Evolutionary conservation across 495 filamentous ascomycete species (phyloP), one percentile per base, ranked within the genome.

Genomic region (Neurospora sp.): DNA sequence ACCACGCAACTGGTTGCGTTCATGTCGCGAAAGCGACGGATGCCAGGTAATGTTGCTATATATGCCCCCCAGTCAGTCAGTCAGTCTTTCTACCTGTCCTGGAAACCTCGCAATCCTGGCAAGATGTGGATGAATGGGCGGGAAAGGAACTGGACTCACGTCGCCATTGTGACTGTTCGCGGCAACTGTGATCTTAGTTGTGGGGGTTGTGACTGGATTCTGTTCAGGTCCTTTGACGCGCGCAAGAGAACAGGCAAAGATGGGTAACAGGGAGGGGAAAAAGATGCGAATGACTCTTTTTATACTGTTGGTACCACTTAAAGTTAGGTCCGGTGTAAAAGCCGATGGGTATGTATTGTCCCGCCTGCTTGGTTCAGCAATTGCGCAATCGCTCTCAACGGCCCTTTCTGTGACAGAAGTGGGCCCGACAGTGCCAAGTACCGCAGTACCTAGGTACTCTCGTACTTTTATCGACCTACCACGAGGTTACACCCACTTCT

Each of bases 31-130:
- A 76, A 99, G 90, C 76, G 90, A 90, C 45, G 93, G 88, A 87
- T 99, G 96, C 94, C 92, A 98, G 83, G 96, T 98, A 82, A 99
- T 97, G 88, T 99, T 99, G 75, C 96, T 99, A 69, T 70, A 16
- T 71, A 65, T 27, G 22, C 44, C 27, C 44, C 42, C 17, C 35
- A 45, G 42, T 45, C 12, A 48, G 27, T 68, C 31, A 16, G 40
- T 42, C 53, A 70, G 44, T 31, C 69, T 70, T 14, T 53, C 42
- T 59, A 35, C 39, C 35, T 48, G 14, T 22, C 69, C 40, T 20
- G 35, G 27, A 59, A 70, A 16, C 69, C 69, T 14, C 69, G 69
- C 40, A 72, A 68, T 17, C 22, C 31, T 40, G 17, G 22, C 20
- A 22, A 61, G 16, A n/a, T 38, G 45, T 45, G 39, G 42, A 38